phyloP scores from a whole-genome alignment of 192 early-diverging fungal genomes.

The Pecoramyces ruminantium region DNA sequence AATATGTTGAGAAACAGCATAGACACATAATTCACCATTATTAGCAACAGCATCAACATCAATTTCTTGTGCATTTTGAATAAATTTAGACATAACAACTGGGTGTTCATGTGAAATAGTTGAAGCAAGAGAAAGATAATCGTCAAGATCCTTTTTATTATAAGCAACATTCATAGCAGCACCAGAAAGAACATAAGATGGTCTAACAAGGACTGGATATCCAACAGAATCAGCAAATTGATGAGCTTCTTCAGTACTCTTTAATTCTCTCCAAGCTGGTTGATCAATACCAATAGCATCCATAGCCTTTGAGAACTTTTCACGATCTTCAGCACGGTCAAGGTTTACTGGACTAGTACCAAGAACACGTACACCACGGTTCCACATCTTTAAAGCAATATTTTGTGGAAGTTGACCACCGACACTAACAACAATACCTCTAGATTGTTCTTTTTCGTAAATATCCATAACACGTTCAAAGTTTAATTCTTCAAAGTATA shows the following conservation, averaged over 20 bases:
- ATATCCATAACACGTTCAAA: slow-evolving; percentile 94
- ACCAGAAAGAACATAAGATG: slow-evolving; percentile 91
- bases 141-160: slow-evolving; percentile 46
- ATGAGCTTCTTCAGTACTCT: slow-evolving; percentile 62
- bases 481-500: slow-evolving; percentile 95
- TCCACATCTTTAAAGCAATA: slow-evolving; percentile 72
- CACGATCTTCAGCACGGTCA: slow-evolving; percentile 84
- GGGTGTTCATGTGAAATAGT: slow-evolving; percentile 86
- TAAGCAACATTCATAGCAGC: slow-evolving; percentile 96
- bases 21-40: slow-evolving; percentile 63
- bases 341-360: slow-evolving; percentile 84
- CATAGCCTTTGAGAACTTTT: slow-evolving; percentile 82
- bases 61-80: slow-evolving; percentile 80
- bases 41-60: slow-evolving; percentile 91
- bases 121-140: slow-evolving; percentile 61
- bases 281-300: slow-evolving; percentile 91
- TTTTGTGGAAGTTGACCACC: slow-evolving; percentile 95
- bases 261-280: slow-evolving; percentile 88
- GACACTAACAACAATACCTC: slow-evolving; percentile 76
- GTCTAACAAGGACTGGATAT: slow-evolving; percentile 91
- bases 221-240: slow-evolving; percentile 62
- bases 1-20: slow-evolving; percentile 88
- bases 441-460: slow-evolving; percentile 68
- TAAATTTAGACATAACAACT: slow-evolving; percentile 94
- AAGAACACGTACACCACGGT: slow-evolving; percentile 61